Conservation (phyloP, 257 asterid species). For the Jaltomata sinuosa region DNA sequence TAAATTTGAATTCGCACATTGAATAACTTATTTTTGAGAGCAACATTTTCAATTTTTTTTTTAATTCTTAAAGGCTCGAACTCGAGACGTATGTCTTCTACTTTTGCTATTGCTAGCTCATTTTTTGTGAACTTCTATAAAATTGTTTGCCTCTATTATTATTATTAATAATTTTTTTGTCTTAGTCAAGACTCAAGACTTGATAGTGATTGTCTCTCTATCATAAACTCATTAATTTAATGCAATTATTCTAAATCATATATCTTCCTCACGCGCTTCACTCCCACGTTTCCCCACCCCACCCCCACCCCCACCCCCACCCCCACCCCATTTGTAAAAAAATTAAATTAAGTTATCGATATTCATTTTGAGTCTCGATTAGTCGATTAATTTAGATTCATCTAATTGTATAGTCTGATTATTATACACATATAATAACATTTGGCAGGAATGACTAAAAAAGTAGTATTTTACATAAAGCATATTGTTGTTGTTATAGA, state of each 20-base stretch:
- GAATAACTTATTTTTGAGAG: background rate
- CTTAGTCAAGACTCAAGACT: constrained; percentile 19
- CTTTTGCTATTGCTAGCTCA: constrained; percentile 2
- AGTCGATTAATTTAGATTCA: background rate
- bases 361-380: background rate
- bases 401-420: background rate
- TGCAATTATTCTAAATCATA: constrained; percentile 7
- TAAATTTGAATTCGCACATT: too few relatives aligned
- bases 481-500: background rate
- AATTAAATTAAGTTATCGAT: too few relatives aligned
- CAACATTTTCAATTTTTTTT: background rate
- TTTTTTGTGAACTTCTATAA: constrained; percentile 40
- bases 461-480: background rate
- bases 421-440: background rate
- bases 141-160: constrained; percentile 11
- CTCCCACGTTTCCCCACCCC: background rate
- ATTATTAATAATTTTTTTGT: background rate
- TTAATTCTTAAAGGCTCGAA: rapidly evolving
- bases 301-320: too few relatives aligned
- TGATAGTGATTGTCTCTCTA: constrained; percentile 42
- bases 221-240: constrained; percentile 21
- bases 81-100: background rate
- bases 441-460: background rate
- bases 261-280: constrained; percentile 34
- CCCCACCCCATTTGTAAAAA: too few relatives aligned